A percentile compares a stretch with the other conserved stretches of the same genome.
Conservation (phyloP, 148 eudicot genomes). For the Silene latifolia region DNA sequence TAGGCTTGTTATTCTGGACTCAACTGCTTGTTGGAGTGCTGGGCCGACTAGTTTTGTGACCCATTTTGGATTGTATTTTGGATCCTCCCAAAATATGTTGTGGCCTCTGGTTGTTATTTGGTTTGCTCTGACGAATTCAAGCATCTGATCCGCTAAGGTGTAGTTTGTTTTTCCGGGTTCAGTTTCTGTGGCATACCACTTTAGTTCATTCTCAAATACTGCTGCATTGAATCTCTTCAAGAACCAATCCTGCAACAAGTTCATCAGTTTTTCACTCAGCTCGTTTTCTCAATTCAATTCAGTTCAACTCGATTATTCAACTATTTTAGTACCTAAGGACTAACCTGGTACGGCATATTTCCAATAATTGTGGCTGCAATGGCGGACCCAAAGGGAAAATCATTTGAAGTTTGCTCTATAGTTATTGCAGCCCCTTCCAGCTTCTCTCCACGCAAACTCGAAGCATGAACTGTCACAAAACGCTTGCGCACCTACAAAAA, state of each 20-base stretch:
- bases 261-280: too few relatives aligned
- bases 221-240: conserved; percentile 78
- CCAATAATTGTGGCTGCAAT: conserved; percentile 65
- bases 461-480: conserved; percentile 65
- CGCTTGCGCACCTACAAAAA: conserved; percentile 66
- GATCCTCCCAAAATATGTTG: conserved; percentile 93
- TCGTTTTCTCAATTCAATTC: neutral
- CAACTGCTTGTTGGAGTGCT: conserved; percentile 47
- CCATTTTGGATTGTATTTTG: conserved; percentile 61
- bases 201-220: conserved; percentile 87
- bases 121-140: conserved; percentile 59
- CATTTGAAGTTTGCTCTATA: conserved; percentile 62
- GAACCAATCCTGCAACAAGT: conserved; percentile 62
- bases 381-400: conserved; percentile 92
- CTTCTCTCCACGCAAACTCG: conserved; percentile 49
- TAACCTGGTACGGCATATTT: conserved; percentile 71
- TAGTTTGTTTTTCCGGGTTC: conserved; percentile 58
- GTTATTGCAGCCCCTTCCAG: conserved; percentile 55
- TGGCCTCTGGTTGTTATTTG: conserved; percentile 68
- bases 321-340: neutral
- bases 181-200: conserved; percentile 83
- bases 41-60: conserved; percentile 46
- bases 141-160: conserved; percentile 64
- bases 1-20: conserved; percentile 48
- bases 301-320: neutral